phyloP scores from a whole-genome alignment of 148 eudicot genomes.

The Talinum fruticosum region DNA sequence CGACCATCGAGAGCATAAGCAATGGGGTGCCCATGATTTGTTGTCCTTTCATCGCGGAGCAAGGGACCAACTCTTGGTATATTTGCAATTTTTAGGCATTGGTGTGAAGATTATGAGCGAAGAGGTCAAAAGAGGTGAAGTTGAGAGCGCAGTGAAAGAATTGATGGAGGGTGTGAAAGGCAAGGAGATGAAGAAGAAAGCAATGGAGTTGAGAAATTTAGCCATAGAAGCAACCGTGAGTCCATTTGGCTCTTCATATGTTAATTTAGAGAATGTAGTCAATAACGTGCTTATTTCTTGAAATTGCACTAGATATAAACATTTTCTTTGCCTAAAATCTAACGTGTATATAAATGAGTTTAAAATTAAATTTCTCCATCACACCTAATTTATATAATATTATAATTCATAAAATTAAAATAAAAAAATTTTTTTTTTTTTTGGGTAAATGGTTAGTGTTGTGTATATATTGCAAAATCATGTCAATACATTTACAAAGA shows the following conservation, averaged over 20 bases:
- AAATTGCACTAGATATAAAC: too few relatives aligned
- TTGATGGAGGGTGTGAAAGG: constrained; percentile 33
- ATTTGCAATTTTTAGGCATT: constrained; percentile 18
- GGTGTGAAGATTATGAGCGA: constrained; percentile 27
- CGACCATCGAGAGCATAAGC: constrained; percentile 26
- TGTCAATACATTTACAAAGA: too few relatives aligned
- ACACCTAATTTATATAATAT: too few relatives aligned
- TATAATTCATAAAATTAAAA: too few relatives aligned
- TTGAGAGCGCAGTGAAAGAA: constrained; percentile 27
- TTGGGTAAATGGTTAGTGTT: too few relatives aligned
- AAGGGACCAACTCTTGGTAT: constrained; percentile 33
- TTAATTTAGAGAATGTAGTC: constrained; percentile 11
- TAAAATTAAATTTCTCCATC: too few relatives aligned
- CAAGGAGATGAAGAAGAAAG: constrained; percentile 26
- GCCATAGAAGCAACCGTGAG: constrained; percentile 19
- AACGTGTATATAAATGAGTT: too few relatives aligned
- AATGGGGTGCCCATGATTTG: constrained; percentile 32
- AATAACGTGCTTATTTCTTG: constrained; percentile 1
- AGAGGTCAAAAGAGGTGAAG: constrained; percentile 27
- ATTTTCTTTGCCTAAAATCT: too few relatives aligned
- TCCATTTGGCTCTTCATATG: constrained; percentile 25
- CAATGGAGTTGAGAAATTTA: constrained; percentile 27
- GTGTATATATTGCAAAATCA: too few relatives aligned
- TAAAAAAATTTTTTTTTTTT: too few relatives aligned
- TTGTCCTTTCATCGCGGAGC: constrained; percentile 32